Base-by-base conservation (phyloP, 2,329 filamentous ascomycete species). In the Rhynchosporium agropyri region DNA sequence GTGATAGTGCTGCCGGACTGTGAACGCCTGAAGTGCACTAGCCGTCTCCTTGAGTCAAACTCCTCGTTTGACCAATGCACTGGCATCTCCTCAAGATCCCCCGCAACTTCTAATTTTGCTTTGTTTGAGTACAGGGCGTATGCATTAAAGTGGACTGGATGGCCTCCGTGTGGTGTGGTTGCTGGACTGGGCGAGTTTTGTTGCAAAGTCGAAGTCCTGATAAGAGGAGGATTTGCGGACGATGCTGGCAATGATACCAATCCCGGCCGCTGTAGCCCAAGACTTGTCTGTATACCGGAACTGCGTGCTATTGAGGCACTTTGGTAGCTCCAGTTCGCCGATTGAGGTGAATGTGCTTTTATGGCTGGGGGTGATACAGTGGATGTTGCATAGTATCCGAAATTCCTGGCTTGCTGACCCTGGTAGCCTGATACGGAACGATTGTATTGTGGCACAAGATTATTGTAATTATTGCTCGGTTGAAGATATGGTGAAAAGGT, bases 21-120 rank as follows among this genome's bases (percentile, higher is more conserved):
- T 64, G 85, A 86, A 71, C 95, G 89, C 70, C 84, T 88, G 79
- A 99, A 99, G 70, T 93, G 86, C 20, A 99, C 93, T 43, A 99
- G 88, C 42, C 95, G 86, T 53, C 95, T 84, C 71, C 90, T 89
- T 59, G 87, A 86, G 43, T 88, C 84, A 78, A 86, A 88, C 76
- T 99, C 95, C 66, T 96, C 92, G 33, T 83, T 78, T 0, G 86
- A 89, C 95, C 95, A 99, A 65, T 87, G 84, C 66, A 89, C 84
- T 0, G 87, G 87, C 94, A 98, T 97, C 7, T 82, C 79, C 58
- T 92, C 87, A 54, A 99, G 83, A 71, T 97, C 91, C 26, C 93
- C 93, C 60, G 89, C 85, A 64, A 98, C 89, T 72, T 95, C 92
- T 36, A 98, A 80, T 20, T 89, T 81, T 0, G 93, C 95, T 78